Evolutionary conservation across 164 flowering plant species (phyloP), one percentile per base, ranked within the genome.

Genomic region (Taxillus chinensis): DNA sequence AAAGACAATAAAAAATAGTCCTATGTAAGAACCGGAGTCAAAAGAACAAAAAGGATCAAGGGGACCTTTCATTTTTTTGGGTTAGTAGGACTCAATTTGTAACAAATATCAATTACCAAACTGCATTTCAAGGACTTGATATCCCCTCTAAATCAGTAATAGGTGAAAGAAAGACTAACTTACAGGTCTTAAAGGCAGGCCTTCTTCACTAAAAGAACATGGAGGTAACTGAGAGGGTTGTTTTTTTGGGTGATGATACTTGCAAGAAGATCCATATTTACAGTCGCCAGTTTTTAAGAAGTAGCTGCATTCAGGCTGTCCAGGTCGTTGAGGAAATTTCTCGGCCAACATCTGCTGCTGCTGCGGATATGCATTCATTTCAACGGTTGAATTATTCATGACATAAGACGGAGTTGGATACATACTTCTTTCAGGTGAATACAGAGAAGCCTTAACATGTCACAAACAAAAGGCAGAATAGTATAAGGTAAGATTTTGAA

Each of bases 141-240:
- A 51, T 3, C 3, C 13, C 14, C 17, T 2, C 49, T 13, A 40
- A 39, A 53, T 15, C 7, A 17, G 7, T 15, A 54, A 39, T 14
- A 54, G 12, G 11, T 54, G 6, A 12, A 54, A 37, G 57, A 10
- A 5, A 54, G 41, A 49, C 51, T 16, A 72, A 80, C 92, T 85
- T 78, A 92, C 98, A 59, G 98, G 96, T 80, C 98, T 83, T 15
- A 88, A 59, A 6, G 98, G 96, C 65, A 92, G 75, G 73, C 96
- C 98, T 68, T 83, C 74, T 70, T 87, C 88, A 59, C 81, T 87
- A 57, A 90, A 79, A 60, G 68, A 39, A 49, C 71, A 80, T 1
- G 78, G 58, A 39, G 75, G 66, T 48, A 79, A 45, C 62, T 75
- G 76, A 43, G 77, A 27, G 15, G 37, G 42, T 56, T 76, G 75